Evolutionary conservation across 1,284 basidiomycete species (phyloP), one percentile per base, ranked within the genome.

Genomic region (Filobasidium uniguttulatum): DNA sequence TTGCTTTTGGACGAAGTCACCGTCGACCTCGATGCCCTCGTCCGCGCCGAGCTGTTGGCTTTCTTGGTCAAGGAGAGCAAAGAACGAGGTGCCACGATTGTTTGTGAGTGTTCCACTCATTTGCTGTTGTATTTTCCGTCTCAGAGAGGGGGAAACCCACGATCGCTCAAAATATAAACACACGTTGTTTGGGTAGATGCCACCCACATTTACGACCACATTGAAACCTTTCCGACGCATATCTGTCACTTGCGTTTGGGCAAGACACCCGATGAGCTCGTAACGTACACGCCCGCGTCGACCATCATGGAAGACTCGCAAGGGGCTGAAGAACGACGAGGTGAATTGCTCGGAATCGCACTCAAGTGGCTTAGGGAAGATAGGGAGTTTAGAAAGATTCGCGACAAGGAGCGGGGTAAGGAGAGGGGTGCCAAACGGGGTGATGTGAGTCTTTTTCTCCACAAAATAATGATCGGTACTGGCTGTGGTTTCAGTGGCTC

Each of bases 21-120:
- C 0, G 94, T 98, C 29, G 94, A 99, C 66, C 74, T 99, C n/a
- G 94, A 99, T 60, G 91, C 97, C 5, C 78, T 97, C 34, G 94
- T 99, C 37, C 81, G 94, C 41, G 80, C 86, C 46, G 86, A 94
- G 56, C 73, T 99, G 20, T 77, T 99, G 57, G 77, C 74, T 17
- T 98, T 97, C 69, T 75, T 99, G 37, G 82, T 82, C 56, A 70
- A 77, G 19, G 94, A 99, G 62, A 86, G 86, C 55, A 77, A 83
- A 56, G 67, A 71, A 12, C 77, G 94, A 20, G 79, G 80, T 0
- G 86, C 91, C 3, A 97, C 93, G 3, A 85, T 98, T 52, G 71
- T 98, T 46, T 98, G 87, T 81, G 63, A 59, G 82, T 72, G 46
- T 26, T 30, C 44, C 34, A 10, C 15, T 3, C 31, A 12, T 29